Base-by-base conservation (phyloP, 345 rosid species). In the Physaria fendleri region DNA sequence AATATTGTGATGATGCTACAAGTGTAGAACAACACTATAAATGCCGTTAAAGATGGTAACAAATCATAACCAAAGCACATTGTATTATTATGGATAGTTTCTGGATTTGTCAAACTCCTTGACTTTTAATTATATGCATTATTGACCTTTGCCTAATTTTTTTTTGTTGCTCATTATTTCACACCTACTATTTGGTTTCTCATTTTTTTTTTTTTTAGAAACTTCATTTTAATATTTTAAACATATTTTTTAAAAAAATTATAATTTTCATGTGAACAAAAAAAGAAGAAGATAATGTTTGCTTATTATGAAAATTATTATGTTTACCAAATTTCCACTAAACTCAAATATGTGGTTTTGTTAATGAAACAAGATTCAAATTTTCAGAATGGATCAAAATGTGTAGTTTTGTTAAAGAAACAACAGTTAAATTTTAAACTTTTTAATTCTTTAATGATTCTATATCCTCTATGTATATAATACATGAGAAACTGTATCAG, bases 31-130 rank as follows among this genome's bases (percentile, higher is more conserved):
- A 43, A 52, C 60, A 52, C 5, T 42, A 40, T 42, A 9, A 59
- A 42, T 38, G 66, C 72, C 60, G 66, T 50, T 17, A 42, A 68
- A 68, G 54, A 59, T 50, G 66, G 72, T 68, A 59, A 59, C 24
- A 15, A 28, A 39, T 27, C 9, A 46, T n/a, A 38, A 45, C 55
- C 39, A 55, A 10, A 37, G 16, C 16, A 55, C 55, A 34, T 41
- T 11, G 27, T 55, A 8, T 24, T 35, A 55, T 25, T 55, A 44
- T 44, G 40, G 45, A 21, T 18, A 6, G 23, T 54, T 34, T 55
- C 29, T 33, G 11, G 7, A 43, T 42, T 53, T 22, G 16, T 18
- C 16, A 44, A 16, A 23, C 53, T 17, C 24, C 27, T 49, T 43
- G 15, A 47, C 46, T 44, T 55, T 27, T 34, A 44, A 44, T 34